Conservation (phyloP, 2,329 filamentous ascomycete genomes). For the Stachybotrys echinatus region DNA sequence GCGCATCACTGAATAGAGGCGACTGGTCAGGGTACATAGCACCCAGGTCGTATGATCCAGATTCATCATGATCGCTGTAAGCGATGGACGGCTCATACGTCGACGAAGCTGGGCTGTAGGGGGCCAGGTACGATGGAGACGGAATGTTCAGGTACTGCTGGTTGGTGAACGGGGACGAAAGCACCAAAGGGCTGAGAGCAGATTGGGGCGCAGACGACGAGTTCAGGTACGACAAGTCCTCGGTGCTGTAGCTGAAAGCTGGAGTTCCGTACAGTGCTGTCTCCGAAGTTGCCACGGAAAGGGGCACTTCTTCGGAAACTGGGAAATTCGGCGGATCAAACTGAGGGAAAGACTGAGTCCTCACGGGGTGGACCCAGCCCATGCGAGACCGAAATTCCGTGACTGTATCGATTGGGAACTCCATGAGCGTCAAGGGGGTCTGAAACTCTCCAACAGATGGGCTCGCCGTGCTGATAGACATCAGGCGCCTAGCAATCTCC, state of each 20-base stretch:
- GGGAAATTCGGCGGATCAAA: conserved; percentile 53
- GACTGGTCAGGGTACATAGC: conserved; percentile 38
- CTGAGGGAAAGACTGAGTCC: conserved; percentile 56
- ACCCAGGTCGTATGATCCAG: conserved; percentile 41
- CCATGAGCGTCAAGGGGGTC: conserved; percentile 63
- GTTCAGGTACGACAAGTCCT: conserved; percentile 53
- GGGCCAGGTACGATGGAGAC: conserved; percentile 53
- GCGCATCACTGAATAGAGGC: conserved; percentile 38
- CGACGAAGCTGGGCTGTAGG: conserved; percentile 59
- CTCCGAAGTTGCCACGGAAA: conserved; percentile 33
- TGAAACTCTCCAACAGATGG: conserved; percentile 52
- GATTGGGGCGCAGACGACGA: conserved; percentile 35
- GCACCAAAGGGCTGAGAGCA: conserved; percentile 48
- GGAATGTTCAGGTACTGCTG: conserved; percentile 59
- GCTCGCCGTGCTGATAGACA: conserved; percentile 59
- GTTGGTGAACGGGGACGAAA: conserved; percentile 49
- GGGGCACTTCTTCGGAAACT: conserved; percentile 37
- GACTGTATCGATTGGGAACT: conserved; percentile 66
- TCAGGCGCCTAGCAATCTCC: conserved; percentile 73
- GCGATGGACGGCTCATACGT: conserved; percentile 57
- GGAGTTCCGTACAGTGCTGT: conserved; percentile 53
- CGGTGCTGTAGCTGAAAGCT: conserved; percentile 59
- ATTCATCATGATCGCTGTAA: conserved; percentile 60
- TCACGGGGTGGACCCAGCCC: conserved; percentile 58
- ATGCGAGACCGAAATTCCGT: conserved; percentile 64